A percentile compares a stretch with the other conserved stretches of the same genome.
These are phyloP conservation scores for Rugonectria rugulosa DNA, from an alignment of 2,329 filamentous ascomycete species.

Conservation along the genomic window DNA sequence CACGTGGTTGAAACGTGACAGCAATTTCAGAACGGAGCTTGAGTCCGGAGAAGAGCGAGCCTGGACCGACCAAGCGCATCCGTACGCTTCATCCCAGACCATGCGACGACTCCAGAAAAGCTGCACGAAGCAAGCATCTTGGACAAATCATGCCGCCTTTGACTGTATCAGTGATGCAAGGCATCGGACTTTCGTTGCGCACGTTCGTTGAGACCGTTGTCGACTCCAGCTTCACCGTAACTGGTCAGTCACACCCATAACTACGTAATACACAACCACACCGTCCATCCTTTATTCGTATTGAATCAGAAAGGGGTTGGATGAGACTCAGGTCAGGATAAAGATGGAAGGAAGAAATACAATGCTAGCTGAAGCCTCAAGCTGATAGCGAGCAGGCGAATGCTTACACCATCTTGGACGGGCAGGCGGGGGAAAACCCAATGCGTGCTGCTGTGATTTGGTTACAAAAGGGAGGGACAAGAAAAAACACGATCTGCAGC, in stretches of 20 bases:
- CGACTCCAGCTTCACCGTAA: background rate
- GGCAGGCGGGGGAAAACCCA: constrained; percentile 17
- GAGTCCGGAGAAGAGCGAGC: constrained; percentile 13
- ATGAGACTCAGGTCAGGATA: background rate
- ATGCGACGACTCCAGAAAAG: background rate
- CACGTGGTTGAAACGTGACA: constrained; percentile 39
- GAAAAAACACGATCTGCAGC: constrained; percentile 9
- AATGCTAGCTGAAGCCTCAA: constrained; percentile 5
- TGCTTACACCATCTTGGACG: constrained; percentile 4
- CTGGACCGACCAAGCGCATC: constrained; percentile 7
- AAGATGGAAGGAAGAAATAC: constrained; percentile 2
- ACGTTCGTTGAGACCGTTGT: background rate
- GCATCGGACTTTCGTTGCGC: constrained; percentile 3
- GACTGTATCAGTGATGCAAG: constrained; percentile 5
- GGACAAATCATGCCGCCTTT: constrained; percentile 11
- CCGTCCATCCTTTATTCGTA: background rate
- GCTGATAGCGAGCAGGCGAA: background rate
- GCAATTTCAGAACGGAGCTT: constrained; percentile 2
- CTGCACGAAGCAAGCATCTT: background rate
- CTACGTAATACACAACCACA: too few relatives aligned
- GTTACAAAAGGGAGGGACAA: too few relatives aligned
- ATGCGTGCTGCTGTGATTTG: background rate
- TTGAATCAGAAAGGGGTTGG: background rate
- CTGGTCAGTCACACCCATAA: background rate
- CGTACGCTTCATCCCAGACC: background rate